Base-by-base conservation (phyloP, 2,329 filamentous ascomycete genomes). In the Hypoxylon sp. region DNA sequence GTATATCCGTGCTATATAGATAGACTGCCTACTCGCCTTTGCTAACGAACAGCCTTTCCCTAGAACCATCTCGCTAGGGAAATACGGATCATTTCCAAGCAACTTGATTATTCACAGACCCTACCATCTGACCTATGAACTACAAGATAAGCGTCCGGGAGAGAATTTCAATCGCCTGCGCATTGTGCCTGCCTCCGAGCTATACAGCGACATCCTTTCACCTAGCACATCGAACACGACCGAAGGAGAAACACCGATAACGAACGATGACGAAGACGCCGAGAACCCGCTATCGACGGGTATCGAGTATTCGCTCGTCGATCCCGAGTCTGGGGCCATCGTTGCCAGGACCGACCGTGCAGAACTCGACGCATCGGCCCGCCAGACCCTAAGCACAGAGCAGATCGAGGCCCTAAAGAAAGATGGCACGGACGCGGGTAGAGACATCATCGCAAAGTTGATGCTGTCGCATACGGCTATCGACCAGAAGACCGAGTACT, bases 401-500 rank as follows among this genome's bases (percentile, higher is more conserved):
- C 94, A 89, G 69, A 92, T 92, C 19, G 91, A 94, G 49, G 90
- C 88, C 54, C 89, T 88, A 3, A 90, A 90, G 70, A 90, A 83
- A 11, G 87, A 93, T 59, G 91, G 90, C 10, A 88, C 89, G 3
- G 89, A 89, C 4, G 92, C 92, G 0, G 94, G 94, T 11, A 91
- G 91, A 75, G 94, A 97, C 53, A 86, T 99, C 49, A 95, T 99
- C 67, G 90, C 92, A n/a, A 97, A 94, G 79, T 88, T 99, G 24
- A 86, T 99, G 78, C 85, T 93, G 28, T 95, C 93, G 44, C 95
- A 99, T 77, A 89, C 91, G 17, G 91, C 90, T 1, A 85, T 99
- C 44, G 93, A 97, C 70, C 91, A 98, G 80, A 99, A 99, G 83
- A 98, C 95, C 0, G 85, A 89, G 0, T 99, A 96, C 74, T 96